Evolutionary conservation across 2,329 filamentous ascomycete genomes (phyloP), one percentile per base, ranked within the genome.

Genomic region (Diaporthe helianthi): DNA sequence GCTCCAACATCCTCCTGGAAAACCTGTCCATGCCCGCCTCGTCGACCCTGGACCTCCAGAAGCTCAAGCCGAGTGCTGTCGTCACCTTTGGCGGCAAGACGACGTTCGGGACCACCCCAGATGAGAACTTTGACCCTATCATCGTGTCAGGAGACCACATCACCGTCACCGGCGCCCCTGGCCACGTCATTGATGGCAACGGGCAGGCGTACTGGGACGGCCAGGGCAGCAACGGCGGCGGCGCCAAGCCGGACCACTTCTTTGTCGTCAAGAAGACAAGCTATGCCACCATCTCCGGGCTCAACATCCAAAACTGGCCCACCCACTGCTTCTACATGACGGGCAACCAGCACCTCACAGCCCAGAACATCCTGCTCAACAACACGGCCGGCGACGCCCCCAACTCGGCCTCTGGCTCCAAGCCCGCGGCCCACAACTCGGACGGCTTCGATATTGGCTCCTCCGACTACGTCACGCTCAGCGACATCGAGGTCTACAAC

Each of bases 371-470:
- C 65, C 78, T 74, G 52, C 75, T 83, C 36, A 78, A 83, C 70
- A 83, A 81, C 75, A 76, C 77, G 4, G 75, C 74, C 8, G 81
- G 80, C 9, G 79, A 82, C 70, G 69, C n/a, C 2, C 72, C 76
- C 22, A 71, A 74, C 33, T 76, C 75, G 22, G 19, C 36, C 1
- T 70, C 67, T 4, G 71, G 55, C n/a, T 33, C 46, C 31, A 54
- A 65, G n/a, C 69, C 70, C 3, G 71, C 69, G 1, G 79, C 76
- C 9, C 78, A 85, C 73, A 89, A 89, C 80, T 89, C 86, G 0
- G 87, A 89, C 74, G 87, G 82, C 1, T 89, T 89, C 73, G 86
- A 89, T 69, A 82, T 89, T 60, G 84, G 85, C 61, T 79, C 76
- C 44, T 86, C 82, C 44, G 80, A 75, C 26, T 80, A 80, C 49